A percentile compares a stretch with the other conserved stretches of the same genome.
Evolutionary conservation across 345 rosid species (phyloP).

Genomic region (Laguncularia racemosa): DNA sequence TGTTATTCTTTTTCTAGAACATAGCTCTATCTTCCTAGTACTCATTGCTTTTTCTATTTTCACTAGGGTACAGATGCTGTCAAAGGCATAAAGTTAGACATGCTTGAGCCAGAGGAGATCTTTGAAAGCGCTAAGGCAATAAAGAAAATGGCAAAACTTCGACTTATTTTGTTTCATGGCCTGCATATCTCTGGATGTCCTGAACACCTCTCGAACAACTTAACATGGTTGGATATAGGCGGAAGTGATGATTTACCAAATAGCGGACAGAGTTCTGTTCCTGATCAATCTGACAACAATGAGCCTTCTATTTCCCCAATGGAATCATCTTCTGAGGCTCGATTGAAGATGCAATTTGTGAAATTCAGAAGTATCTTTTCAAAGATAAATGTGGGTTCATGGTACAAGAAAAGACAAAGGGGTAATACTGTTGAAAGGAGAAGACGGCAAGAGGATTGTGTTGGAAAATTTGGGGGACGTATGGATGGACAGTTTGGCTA

Average conservation of each 20-base stretch:
- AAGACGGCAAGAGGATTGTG: too few relatives aligned
- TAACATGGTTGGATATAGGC: conserved; percentile 7
- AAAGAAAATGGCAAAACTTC: conserved; percentile 15
- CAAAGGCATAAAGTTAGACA: conserved; percentile 16
- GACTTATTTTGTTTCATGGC: conserved; percentile 13
- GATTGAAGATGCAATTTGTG: too few relatives aligned
- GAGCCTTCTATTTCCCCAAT: not conserved
- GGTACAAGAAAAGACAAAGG: too few relatives aligned
- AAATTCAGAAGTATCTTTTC: too few relatives aligned
- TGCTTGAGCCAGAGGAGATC: conserved; percentile 1
- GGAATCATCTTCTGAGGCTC: not conserved
- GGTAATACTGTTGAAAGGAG: too few relatives aligned
- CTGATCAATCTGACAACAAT: too few relatives aligned
- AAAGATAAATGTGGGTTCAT: too few relatives aligned
- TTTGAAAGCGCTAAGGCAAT: conserved; percentile 9
- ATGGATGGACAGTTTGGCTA: not conserved
- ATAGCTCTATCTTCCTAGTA: not conserved
- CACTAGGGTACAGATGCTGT: conserved; percentile 16
- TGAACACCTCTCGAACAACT: conserved; percentile 6
- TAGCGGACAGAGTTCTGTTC: not conserved
- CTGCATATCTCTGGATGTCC: conserved; percentile 12
- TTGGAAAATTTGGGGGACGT: too few relatives aligned
- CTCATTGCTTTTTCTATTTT: not conserved
- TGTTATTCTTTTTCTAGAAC: too few relatives aligned
- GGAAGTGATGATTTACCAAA: not conserved